A percentile compares a stretch with the other conserved stretches of the same genome.
Evolutionary conservation across 2,329 filamentous ascomycete genomes (phyloP).

Genomic region (Beauveria varroae): DNA sequence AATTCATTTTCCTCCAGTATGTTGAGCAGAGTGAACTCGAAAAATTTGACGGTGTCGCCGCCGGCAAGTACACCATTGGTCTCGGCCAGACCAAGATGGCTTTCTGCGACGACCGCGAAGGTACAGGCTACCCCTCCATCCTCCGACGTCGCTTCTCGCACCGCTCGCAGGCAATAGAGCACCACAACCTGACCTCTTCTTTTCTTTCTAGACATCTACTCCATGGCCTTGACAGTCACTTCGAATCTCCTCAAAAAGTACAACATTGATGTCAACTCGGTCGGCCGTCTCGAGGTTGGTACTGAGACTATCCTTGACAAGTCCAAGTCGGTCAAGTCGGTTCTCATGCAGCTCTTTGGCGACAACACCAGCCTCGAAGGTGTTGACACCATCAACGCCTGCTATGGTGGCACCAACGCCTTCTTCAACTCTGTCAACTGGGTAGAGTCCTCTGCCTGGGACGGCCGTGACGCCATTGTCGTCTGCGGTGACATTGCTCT

Average conservation of each 20-base stretch:
- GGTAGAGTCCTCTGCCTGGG: conserved; percentile 82
- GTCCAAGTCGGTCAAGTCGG: conserved; percentile 85
- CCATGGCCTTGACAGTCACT: conserved; percentile 68
- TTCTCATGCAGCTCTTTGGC: conserved; percentile 79
- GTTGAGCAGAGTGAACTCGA: conserved; percentile 78
- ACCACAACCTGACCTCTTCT: conserved; percentile 13
- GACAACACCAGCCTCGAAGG: conserved; percentile 81
- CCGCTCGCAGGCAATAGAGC: not conserved
- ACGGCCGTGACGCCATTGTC: conserved; percentile 73
- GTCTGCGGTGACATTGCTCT: conserved; percentile 77
- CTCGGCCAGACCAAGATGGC: conserved; percentile 88
- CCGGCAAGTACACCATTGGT: conserved; percentile 86
- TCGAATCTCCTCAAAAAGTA: conserved; percentile 77
- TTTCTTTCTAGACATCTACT: conserved; percentile 67
- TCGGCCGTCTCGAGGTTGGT: conserved; percentile 77
- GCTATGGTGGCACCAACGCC: conserved; percentile 81
- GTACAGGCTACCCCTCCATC: conserved; percentile 36
- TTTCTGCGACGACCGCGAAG: conserved; percentile 86
- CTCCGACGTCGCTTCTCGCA: conserved; percentile 11
- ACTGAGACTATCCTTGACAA: conserved; percentile 84
- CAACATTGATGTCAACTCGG: conserved; percentile 68
- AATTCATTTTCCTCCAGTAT: conserved; percentile 47
- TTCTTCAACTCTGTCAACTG: conserved; percentile 79
- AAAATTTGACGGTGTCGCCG: conserved; percentile 75
- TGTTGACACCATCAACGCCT: conserved; percentile 76